phyloP scores from a whole-genome alignment of 371 early-diverging fungal species.

The Saksenaea vasiformis region DNA sequence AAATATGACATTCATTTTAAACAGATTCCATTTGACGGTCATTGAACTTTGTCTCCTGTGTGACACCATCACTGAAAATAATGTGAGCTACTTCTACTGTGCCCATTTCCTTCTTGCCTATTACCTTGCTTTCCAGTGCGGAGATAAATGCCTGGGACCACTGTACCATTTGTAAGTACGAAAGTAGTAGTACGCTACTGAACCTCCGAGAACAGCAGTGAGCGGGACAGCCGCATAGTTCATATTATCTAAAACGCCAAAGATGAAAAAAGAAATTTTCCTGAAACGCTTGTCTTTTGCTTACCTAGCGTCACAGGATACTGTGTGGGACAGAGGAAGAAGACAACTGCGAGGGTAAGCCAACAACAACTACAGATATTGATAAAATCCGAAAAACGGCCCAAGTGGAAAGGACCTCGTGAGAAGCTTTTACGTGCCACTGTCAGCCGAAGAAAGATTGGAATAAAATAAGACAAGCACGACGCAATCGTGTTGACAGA shows the following conservation, averaged over 20 bases:
- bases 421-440: conserved; percentile 45
- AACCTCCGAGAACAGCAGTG: conserved; percentile 27
- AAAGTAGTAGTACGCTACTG: conserved; percentile 45
- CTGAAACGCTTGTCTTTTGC: neutral
- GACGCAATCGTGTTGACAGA: conserved; percentile 71
- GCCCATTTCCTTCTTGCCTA: too few species aligned
- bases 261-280: neutral
- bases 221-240: conserved; percentile 44
- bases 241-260: conserved; percentile 31
- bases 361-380: conserved; percentile 54
- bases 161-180: conserved; percentile 56
- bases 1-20: neutral
- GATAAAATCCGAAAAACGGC: conserved; percentile 52
- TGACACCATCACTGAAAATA: neutral
- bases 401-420: conserved; percentile 58
- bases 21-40: neutral
- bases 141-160: conserved; percentile 43
- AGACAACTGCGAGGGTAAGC: conserved; percentile 58
- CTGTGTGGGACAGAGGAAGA: conserved; percentile 64
- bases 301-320: conserved; percentile 55
- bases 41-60: neutral
- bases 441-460: conserved; percentile 53
- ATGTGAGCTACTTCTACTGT: too few species aligned
- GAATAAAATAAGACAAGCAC: conserved; percentile 71
- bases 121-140: conserved; percentile 9